Conservation (phyloP, 2,329 filamentous ascomycete species). For the Aspergillus sp. region DNA sequence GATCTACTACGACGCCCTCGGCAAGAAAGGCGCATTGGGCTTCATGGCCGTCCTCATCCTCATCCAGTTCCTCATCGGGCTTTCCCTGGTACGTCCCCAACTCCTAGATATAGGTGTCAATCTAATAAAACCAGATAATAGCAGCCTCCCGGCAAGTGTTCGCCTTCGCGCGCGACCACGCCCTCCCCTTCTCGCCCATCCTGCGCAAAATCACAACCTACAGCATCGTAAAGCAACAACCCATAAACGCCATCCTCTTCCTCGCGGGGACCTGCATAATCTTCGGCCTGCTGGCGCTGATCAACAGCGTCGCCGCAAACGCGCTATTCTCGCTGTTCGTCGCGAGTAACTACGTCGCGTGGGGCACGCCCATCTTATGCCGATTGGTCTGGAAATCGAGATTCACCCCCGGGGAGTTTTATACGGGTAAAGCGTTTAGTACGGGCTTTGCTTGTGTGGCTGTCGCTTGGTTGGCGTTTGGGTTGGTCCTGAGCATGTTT, state of each 20-base stretch:
- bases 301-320: constrained; percentile 57
- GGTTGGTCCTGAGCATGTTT: constrained; percentile 60
- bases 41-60: constrained; percentile 61
- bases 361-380: constrained; percentile 59
- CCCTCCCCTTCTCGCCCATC: constrained; percentile 59
- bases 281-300: constrained; percentile 59
- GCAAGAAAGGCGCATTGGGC: constrained; percentile 58
- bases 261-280: constrained; percentile 53
- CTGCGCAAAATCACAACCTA: constrained; percentile 56
- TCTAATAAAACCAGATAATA: constrained; percentile 41
- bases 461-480: constrained; percentile 56
- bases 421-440: constrained; percentile 54
- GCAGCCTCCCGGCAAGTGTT: constrained; percentile 62
- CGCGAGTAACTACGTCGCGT: constrained; percentile 62
- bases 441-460: constrained; percentile 55
- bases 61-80: constrained; percentile 63
- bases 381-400: constrained; percentile 59
- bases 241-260: constrained; percentile 57
- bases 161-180: constrained; percentile 64
- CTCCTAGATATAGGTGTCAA: too few species aligned
- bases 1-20: constrained; percentile 60
- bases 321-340: constrained; percentile 58
- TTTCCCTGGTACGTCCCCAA: constrained; percentile 50
- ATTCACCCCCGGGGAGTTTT: constrained; percentile 60
- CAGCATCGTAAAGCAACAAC: constrained; percentile 55